phyloP scores from a whole-genome alignment of 2,329 filamentous ascomycete genomes.

The Aulographum hederae region DNA sequence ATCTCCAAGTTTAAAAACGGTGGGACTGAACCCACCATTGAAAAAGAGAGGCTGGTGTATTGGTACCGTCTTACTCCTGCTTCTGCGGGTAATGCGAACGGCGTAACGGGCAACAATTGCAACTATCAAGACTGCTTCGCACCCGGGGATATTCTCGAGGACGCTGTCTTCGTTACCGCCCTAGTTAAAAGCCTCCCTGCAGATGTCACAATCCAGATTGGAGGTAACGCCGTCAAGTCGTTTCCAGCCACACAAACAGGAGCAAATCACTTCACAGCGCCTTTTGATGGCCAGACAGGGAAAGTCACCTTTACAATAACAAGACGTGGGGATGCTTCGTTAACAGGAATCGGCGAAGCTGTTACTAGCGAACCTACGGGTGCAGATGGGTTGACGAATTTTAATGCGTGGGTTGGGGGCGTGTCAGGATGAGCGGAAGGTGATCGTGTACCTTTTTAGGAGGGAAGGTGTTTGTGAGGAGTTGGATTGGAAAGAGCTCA shows the following conservation, averaged over 20 bases:
- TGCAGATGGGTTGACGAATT: conserved; percentile 6
- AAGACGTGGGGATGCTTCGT: conserved; percentile 4
- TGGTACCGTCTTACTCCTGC: conserved; percentile 26
- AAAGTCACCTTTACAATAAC: conserved; percentile 5
- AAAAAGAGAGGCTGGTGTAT: conserved; percentile 17
- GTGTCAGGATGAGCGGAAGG: too few species aligned
- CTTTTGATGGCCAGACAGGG: conserved; percentile 6
- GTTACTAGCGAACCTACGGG: conserved; percentile 3
- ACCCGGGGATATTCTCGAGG: conserved; percentile 18
- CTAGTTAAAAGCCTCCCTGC: conserved; percentile 8
- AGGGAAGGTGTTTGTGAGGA: too few species aligned
- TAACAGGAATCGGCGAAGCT: conserved; percentile 1
- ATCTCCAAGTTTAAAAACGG: conserved; percentile 31
- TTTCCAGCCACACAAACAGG: conserved; percentile 3
- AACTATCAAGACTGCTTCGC: conserved; percentile 11
- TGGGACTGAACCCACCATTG: conserved; percentile 11
- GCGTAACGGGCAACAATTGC: conserved; percentile 15
- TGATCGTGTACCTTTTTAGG: too few species aligned
- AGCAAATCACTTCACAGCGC: conserved; percentile 5
- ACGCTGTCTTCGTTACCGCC: conserved; percentile 26
- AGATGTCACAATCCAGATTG: conserved; percentile 5
- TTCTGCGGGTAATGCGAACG: conserved; percentile 18
- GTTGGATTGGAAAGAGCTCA: too few species aligned
- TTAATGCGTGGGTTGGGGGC: conserved; percentile 7
- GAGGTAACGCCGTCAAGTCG: not conserved